Percentiles rank a stretch among this genome's conserved stretches.
Conservation (phyloP, 257 asterid genomes). For the Eustoma russellianum region DNA sequence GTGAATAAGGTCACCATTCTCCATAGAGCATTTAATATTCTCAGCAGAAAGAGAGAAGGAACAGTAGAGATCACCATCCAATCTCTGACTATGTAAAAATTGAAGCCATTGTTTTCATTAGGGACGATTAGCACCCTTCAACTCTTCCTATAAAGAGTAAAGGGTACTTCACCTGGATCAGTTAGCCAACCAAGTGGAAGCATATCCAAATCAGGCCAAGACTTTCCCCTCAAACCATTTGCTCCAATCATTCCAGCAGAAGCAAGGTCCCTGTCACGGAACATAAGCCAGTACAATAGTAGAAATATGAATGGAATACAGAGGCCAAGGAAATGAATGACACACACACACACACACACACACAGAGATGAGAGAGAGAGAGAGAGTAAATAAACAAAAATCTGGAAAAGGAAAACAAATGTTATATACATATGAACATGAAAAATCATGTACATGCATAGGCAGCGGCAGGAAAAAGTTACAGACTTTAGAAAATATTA, state of each 20-base stretch:
- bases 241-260: constrained; percentile 75
- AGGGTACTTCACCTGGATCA: constrained; percentile 37
- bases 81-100: too few relatives aligned
- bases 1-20: background rate
- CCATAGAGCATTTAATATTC: background rate
- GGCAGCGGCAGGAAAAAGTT: background rate
- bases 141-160: background rate
- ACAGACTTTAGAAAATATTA: background rate
- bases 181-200: constrained; percentile 95
- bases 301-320: too few relatives aligned
- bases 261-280: constrained; percentile 50
- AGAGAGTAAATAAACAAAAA: background rate
- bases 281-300: too few relatives aligned
- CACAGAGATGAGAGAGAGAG: too few relatives aligned
- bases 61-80: background rate
- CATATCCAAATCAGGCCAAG: constrained; percentile 99
- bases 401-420: too few relatives aligned
- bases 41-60: background rate
- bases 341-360: too few relatives aligned
- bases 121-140: background rate
- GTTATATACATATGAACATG: background rate
- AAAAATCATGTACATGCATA: background rate
- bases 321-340: too few relatives aligned
- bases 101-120: background rate
- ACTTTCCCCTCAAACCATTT: constrained; percentile 64